Percentiles rank a stretch among this genome's conserved stretches.
Evolutionary conservation across 768 basidiomycete genomes (phyloP).

Genomic region (Omphalotus guepiniiformis): DNA sequence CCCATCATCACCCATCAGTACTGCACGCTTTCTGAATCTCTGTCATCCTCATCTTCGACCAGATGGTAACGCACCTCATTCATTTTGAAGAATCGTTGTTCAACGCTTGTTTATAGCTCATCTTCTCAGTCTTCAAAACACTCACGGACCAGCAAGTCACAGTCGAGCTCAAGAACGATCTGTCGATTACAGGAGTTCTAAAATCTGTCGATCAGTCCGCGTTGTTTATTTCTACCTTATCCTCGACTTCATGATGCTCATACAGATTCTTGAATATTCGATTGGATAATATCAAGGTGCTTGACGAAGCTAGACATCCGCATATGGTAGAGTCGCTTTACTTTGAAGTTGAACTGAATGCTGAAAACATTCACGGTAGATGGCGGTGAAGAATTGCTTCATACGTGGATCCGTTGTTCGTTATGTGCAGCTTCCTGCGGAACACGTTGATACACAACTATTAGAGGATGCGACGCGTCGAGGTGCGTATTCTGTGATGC

Average conservation of each 20-base stretch:
- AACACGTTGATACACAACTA: constrained; percentile 91
- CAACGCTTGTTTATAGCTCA: constrained; percentile 50
- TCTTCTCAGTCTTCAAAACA: constrained; percentile 98
- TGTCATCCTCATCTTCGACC: background rate
- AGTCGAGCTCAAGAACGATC: constrained; percentile 98
- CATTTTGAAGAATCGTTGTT: no score
- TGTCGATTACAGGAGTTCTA: constrained; percentile 90
- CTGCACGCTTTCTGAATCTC: constrained; percentile 8
- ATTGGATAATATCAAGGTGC: constrained; percentile 87
- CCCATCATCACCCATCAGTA: background rate
- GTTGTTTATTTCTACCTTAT: no score
- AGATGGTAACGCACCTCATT: constrained; percentile 10
- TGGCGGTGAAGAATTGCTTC: constrained; percentile 99
- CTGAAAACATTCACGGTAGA: constrained; percentile 41
- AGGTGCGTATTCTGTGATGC: constrained; percentile 47
- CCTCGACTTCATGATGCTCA: background rate
- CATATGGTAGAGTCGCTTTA: constrained; percentile 72
- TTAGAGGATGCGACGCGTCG: constrained; percentile 95
- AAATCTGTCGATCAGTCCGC: constrained; percentile 97
- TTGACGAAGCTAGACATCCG: constrained; percentile 90
- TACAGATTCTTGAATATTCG: constrained; percentile 91
- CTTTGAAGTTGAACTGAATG: background rate
- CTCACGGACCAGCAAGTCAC: constrained; percentile 96
- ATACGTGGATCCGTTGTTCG: constrained; percentile 98
- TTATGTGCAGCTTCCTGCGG: constrained; percentile 91